phyloP scores from a whole-genome alignment of 805 yeast genomes.

The Zygoascus ofunaensis region DNA sequence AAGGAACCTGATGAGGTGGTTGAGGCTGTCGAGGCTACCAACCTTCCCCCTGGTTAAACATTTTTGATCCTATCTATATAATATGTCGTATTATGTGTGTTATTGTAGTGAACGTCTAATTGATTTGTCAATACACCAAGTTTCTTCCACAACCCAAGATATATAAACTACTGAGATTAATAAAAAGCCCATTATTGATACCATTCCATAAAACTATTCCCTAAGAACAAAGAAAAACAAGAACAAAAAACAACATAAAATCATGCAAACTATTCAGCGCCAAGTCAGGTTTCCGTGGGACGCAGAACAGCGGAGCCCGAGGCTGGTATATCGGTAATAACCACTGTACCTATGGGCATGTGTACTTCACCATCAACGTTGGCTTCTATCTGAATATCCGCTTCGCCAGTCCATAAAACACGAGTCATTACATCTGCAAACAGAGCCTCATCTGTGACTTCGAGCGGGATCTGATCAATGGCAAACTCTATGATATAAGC shows the following conservation, averaged over 20 bases:
- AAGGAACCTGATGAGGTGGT: constrained; percentile 47
- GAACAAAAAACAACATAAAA: too few relatives aligned
- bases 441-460: constrained; percentile 34
- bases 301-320: constrained; percentile 18
- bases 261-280: too few relatives aligned
- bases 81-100: background rate
- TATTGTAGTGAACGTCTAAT: background rate
- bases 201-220: too few relatives aligned
- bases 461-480: constrained; percentile 36
- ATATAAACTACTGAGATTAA: too few relatives aligned
- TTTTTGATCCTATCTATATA: background rate
- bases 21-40: constrained; percentile 61
- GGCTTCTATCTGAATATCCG: constrained; percentile 31
- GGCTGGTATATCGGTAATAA: constrained; percentile 15
- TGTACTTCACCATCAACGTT: constrained; percentile 30
- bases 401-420: constrained; percentile 35
- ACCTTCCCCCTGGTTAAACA: constrained; percentile 88
- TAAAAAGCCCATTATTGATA: too few relatives aligned
- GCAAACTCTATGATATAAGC: constrained; percentile 31
- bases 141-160: background rate
- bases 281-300: background rate
- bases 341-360: constrained; percentile 29
- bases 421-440: constrained; percentile 38
- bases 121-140: background rate
- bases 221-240: background rate